Conservation (phyloP, 148 eudicot genomes). For the Fagopyrum esculentum region DNA sequence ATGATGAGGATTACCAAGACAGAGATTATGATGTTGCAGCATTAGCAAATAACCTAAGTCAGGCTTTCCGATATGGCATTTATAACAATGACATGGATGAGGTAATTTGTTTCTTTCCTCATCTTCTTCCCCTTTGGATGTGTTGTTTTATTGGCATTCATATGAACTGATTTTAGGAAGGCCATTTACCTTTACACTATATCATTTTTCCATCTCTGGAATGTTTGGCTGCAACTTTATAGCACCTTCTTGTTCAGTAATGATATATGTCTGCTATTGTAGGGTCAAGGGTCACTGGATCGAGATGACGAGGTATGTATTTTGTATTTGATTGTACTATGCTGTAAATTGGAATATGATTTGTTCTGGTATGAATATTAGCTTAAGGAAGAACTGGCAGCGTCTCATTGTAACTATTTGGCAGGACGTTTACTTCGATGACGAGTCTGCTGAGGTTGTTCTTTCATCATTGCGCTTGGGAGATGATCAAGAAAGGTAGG, state of each 20-base stretch:
- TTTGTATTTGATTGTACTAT: too few relatives aligned
- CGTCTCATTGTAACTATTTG: not conserved
- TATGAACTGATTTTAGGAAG: too few relatives aligned
- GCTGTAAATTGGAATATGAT: not conserved
- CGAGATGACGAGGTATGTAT: slow-evolving; percentile 85
- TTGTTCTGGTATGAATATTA: too few relatives aligned
- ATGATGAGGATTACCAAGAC: slow-evolving; percentile 94
- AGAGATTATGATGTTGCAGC: slow-evolving; percentile 96
- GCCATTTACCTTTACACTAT: too few relatives aligned
- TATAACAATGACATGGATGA: slow-evolving; percentile 67
- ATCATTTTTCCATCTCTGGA: not conserved
- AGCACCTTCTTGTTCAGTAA: not conserved
- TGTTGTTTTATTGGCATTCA: too few relatives aligned
- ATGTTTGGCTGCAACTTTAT: not conserved
- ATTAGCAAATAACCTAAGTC: slow-evolving; percentile 84
- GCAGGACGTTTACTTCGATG: slow-evolving; percentile 88
- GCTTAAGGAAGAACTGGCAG: too few relatives aligned
- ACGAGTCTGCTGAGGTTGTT: slow-evolving; percentile 92
- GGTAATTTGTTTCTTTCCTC: slow-evolving; percentile 25
- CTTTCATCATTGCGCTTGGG: slow-evolving; percentile 85
- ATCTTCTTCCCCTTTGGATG: too few relatives aligned
- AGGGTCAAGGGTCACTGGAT: slow-evolving; percentile 80
- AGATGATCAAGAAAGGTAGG: slow-evolving; percentile 86
- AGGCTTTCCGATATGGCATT: slow-evolving; percentile 77
- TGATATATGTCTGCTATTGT: slow-evolving; percentile 14